Evolutionary conservation across 345 rosid species (phyloP).

Genomic region (Viola odorata): DNA sequence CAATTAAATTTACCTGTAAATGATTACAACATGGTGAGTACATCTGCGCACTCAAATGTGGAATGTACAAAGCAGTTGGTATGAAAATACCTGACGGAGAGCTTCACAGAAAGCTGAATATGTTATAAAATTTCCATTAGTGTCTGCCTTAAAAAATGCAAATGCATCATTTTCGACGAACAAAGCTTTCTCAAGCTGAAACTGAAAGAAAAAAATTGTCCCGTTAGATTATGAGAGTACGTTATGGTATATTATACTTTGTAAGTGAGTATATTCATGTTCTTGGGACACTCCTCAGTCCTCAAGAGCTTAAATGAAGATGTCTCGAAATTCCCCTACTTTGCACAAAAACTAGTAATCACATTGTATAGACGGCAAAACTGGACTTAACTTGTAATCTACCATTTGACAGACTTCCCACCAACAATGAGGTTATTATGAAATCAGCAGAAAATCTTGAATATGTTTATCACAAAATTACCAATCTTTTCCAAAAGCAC

Average conservation of each 20-base stretch:
- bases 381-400: too few species aligned
- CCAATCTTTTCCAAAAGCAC: too few species aligned
- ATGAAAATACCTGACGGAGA: slow-evolving; percentile 48
- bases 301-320: too few species aligned
- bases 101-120: slow-evolving; percentile 60
- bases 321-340: too few species aligned
- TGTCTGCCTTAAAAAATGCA: slow-evolving; percentile 49
- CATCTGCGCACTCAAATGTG: neutral
- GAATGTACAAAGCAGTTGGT: neutral
- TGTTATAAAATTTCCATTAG: slow-evolving; percentile 40
- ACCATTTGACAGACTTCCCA: too few species aligned
- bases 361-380: too few species aligned
- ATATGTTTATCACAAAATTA: too few species aligned
- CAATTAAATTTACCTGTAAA: slow-evolving; percentile 47
- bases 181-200: slow-evolving; percentile 56
- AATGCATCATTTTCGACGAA: slow-evolving; percentile 50
- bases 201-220: slow-evolving; percentile 32
- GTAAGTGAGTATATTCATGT: neutral
- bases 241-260: neutral
- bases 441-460: too few species aligned
- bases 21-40: slow-evolving; percentile 12
- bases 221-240: slow-evolving; percentile 5
- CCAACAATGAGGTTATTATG: too few species aligned
- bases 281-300: neutral
- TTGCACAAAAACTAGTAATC: too few species aligned